Percentiles rank a stretch among this genome's conserved stretches.
Evolutionary conservation across 768 basidiomycete genomes (phyloP).

Genomic region (Paxillus involutus): DNA sequence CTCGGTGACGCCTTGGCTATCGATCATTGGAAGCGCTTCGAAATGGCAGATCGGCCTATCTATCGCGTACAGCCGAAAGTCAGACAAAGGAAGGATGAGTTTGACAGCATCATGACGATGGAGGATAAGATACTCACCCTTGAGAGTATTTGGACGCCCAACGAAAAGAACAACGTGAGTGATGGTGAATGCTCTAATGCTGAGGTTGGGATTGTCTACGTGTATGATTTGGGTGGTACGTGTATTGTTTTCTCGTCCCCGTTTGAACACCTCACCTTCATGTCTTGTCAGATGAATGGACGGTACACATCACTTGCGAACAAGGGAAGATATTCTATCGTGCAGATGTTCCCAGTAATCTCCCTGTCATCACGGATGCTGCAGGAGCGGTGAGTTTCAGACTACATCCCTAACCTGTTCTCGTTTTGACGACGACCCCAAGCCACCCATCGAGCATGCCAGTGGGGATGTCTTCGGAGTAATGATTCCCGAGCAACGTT

Average conservation of each 20-base stretch:
- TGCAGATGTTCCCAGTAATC: constrained; percentile 9
- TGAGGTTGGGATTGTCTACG: constrained; percentile 24
- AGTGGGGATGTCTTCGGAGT: neutral
- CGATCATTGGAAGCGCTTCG: constrained; percentile 16
- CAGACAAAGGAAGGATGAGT: constrained; percentile 1
- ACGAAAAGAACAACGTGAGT: too few species aligned
- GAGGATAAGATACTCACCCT: constrained; percentile 20
- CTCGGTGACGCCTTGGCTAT: constrained; percentile 1
- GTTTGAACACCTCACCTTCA: neutral
- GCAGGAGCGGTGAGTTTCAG: constrained; percentile 18
- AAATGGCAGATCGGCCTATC: constrained; percentile 14
- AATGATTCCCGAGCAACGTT: neutral
- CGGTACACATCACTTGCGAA: constrained; percentile 26
- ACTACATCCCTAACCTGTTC: neutral
- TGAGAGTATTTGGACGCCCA: neutral
- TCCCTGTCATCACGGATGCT: constrained; percentile 20
- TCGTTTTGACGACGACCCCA: neutral
- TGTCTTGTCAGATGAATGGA: constrained; percentile 22
- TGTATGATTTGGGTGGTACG: constrained; percentile 21
- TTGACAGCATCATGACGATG: constrained; percentile 12
- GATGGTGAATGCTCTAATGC: constrained; percentile 23
- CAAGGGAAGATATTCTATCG: constrained; percentile 8
- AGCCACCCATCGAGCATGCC: constrained; percentile 25
- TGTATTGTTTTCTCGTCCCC: neutral
- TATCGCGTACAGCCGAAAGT: constrained; percentile 15